phyloP scores from a whole-genome alignment of 164 flowering plant genomes.

The Annona squamosa region DNA sequence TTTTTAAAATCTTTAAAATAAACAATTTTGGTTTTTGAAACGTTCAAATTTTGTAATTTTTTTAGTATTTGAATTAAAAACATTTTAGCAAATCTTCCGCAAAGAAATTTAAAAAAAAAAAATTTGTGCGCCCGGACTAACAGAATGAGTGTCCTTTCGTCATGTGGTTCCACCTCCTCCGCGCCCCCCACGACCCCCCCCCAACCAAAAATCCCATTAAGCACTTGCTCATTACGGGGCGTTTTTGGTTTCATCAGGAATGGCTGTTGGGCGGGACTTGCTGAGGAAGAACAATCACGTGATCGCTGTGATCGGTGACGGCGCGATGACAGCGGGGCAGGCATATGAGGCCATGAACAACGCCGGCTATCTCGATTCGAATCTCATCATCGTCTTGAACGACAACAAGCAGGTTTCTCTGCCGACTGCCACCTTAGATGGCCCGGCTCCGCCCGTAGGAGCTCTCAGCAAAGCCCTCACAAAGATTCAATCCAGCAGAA shows the following conservation, averaged over 20 bases:
- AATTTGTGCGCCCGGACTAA: too few species aligned
- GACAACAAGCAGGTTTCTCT: constrained; percentile 29
- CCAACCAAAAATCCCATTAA: too few species aligned
- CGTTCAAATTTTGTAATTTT: too few species aligned
- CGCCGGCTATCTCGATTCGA: constrained; percentile 41
- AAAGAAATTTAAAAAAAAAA: too few species aligned
- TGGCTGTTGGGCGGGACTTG: constrained; percentile 48
- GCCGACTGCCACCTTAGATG: constrained; percentile 48
- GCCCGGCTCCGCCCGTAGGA: constrained; percentile 51
- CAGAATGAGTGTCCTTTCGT: too few species aligned
- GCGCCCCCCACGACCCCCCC: too few species aligned
- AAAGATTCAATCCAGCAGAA: constrained; percentile 25
- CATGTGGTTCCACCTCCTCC: too few species aligned
- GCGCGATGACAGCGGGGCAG: constrained; percentile 54
- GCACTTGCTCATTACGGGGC: too few species aligned
- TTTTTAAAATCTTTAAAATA: too few species aligned
- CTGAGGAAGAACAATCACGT: constrained; percentile 37
- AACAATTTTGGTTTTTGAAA: too few species aligned
- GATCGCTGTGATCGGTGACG: constrained; percentile 45
- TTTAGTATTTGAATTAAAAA: too few species aligned
- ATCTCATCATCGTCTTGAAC: constrained; percentile 39
- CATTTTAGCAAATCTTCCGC: too few species aligned
- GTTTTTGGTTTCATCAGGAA: constrained; percentile 24
- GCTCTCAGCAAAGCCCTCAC: constrained; percentile 37
- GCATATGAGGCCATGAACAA: constrained; percentile 29